Base-by-base conservation (phyloP, 2,329 filamentous ascomycete genomes). In the Penicillium hordei region DNA sequence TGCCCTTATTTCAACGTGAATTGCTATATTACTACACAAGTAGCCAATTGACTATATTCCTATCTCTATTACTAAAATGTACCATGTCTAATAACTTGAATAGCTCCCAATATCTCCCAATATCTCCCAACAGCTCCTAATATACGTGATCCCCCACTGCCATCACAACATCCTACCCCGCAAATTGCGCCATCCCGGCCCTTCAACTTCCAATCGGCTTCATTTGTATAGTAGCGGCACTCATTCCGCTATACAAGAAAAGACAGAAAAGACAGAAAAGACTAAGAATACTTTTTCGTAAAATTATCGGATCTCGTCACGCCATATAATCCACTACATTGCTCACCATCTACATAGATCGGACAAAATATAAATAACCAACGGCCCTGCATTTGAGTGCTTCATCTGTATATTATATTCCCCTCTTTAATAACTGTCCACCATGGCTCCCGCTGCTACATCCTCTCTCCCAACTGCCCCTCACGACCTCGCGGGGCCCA, bases 391-490 rank as follows among this genome's bases (percentile, higher is more conserved):
- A 39, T n/a, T 40, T 5, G 3, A 10, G 13, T 25, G 15, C 13
- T n/a, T 42, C 39, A 42, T 46, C 29, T 17, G 8, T 33, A 10
- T 9, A 21, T 27, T n/a, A 19, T 40, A 21, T 50, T 31, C 27
- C 23, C 25, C 25, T 27, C 10, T 23, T 40, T 40, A 49, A 27
- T 33, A 27, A 42, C 3, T 33, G 31, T 33, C 31, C 44, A 63
- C 43, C 46, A 77, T 77, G 74, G 72, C 76, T 53, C 76, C 77
- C 52, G 74, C 75, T 25, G 68, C 78, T 33, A 75, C 75, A 17
- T 66, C 72, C n/a, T 46, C 69, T 27, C 62, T 69, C n/a, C 74
- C 74, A 31, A 67, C 65, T 17, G 69, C 73, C 36, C 70, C 74
- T n/a, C 76, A 79, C 60, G 62, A 72, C 4, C 71, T 76, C 13